Conservation (phyloP, 768 basidiomycete species). For the Gloeostereum incarnatum region DNA sequence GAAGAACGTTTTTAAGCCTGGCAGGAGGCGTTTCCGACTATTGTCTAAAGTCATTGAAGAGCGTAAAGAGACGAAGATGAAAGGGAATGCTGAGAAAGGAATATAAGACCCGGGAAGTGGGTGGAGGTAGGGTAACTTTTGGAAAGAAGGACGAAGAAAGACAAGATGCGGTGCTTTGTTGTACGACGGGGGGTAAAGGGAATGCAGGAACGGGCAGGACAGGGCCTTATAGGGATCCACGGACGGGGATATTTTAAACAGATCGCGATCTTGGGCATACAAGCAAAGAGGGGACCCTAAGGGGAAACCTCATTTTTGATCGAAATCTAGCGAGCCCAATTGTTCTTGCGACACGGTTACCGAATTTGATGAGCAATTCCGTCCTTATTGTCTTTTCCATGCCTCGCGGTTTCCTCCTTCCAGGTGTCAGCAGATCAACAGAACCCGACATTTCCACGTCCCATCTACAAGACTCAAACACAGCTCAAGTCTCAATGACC, state of each 20-base stretch:
- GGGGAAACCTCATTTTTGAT: constrained; percentile 2
- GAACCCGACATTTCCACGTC: no score
- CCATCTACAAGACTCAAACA: no score
- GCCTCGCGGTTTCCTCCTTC: constrained; percentile 9
- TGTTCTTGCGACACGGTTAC: constrained; percentile 22
- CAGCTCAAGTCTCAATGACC: no score
- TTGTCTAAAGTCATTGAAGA: constrained; percentile 20
- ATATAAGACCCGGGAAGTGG: constrained; percentile 18
- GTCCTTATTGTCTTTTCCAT: constrained; percentile 34
- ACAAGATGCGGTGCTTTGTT: constrained; percentile 6
- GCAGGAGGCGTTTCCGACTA: constrained; percentile 14
- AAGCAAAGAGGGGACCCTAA: neutral
- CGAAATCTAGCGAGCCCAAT: constrained; percentile 19
- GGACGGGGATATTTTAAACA: constrained; percentile 11
- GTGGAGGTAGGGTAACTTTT: constrained; percentile 11
- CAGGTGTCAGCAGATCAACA: neutral
- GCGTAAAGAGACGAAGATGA: constrained; percentile 10
- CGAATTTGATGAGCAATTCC: constrained; percentile 13
- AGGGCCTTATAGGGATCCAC: neutral
- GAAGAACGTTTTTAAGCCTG: constrained; percentile 23
- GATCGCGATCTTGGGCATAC: constrained; percentile 1
- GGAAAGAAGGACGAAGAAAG: constrained; percentile 10
- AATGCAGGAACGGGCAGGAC: neutral
- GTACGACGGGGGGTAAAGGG: neutral
- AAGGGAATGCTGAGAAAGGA: constrained; percentile 20